These are phyloP conservation scores for Lodderomyces metapsilosis DNA, from an alignment of 1,139 yeast species.

Conservation along the genomic window DNA sequence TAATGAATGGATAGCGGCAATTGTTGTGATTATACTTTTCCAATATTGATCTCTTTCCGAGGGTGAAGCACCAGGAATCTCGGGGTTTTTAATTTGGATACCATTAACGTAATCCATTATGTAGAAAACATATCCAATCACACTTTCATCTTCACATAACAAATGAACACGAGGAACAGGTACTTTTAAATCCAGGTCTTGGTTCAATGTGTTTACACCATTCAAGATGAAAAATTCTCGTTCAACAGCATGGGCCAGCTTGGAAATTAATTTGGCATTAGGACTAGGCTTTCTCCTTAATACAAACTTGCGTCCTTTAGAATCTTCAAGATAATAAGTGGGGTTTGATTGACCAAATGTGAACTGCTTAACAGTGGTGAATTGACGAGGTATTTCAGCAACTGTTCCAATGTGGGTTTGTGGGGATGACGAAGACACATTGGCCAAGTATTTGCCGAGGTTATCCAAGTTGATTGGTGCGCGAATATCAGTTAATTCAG, in stretches of 20 bases:
- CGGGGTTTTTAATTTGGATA: slow-evolving; percentile 57
- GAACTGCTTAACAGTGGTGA: slow-evolving; percentile 48
- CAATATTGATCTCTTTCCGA: slow-evolving; percentile 35
- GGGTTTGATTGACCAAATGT: slow-evolving; percentile 70
- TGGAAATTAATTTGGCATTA: slow-evolving; percentile 50
- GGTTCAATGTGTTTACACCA: slow-evolving; percentile 40
- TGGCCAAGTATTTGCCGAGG: slow-evolving; percentile 28
- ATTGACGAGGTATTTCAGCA: slow-evolving; percentile 8
- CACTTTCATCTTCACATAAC: slow-evolving; percentile 52
- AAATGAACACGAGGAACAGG: slow-evolving; percentile 50
- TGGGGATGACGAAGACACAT: slow-evolving; percentile 6
- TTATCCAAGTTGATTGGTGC: slow-evolving; percentile 34
- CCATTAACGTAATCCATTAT: slow-evolving; percentile 63
- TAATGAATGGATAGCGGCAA: slow-evolving; percentile 52
- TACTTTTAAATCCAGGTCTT: slow-evolving; percentile 28
- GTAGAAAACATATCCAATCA: slow-evolving; percentile 54
- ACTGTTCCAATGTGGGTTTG: slow-evolving; percentile 19
- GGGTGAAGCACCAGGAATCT: slow-evolving; percentile 36
- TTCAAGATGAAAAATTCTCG: slow-evolving; percentile 57
- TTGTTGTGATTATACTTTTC: slow-evolving; percentile 51
- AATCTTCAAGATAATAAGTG: slow-evolving; percentile 52
- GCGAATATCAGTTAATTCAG: slow-evolving; percentile 30
- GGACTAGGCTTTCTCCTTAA: slow-evolving; percentile 64
- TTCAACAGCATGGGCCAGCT: slow-evolving; percentile 66
- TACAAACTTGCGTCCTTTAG: slow-evolving; percentile 41